Evolutionary conservation across 129 eudicot genomes (phyloP).

Genomic region (Flaveria bidentis): DNA sequence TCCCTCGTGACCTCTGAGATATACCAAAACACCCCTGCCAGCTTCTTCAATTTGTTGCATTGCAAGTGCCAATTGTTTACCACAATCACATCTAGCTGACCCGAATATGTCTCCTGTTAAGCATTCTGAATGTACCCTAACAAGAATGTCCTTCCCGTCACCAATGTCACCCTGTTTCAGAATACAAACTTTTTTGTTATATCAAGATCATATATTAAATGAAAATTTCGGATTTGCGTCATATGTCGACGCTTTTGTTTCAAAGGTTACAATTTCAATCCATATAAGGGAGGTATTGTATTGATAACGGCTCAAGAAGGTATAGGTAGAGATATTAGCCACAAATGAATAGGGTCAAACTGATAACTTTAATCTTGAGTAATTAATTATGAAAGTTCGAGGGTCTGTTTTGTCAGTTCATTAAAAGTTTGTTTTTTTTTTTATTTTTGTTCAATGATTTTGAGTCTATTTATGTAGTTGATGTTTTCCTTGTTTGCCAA

Average conservation of each 20-base stretch:
- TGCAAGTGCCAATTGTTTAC: constrained; percentile 77
- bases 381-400: too few relatives aligned
- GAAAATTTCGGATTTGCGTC: too few relatives aligned
- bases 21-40: constrained; percentile 82
- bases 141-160: constrained; percentile 75
- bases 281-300: background rate
- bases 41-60: constrained; percentile 90
- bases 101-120: constrained; percentile 95
- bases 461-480: too few relatives aligned
- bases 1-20: constrained; percentile 95
- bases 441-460: too few relatives aligned
- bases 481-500: too few relatives aligned
- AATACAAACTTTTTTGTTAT: background rate
- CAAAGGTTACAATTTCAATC: too few relatives aligned
- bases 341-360: background rate
- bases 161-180: constrained; percentile 76
- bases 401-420: too few relatives aligned
- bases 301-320: background rate
- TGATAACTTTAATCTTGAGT: too few relatives aligned
- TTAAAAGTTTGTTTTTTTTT: too few relatives aligned
- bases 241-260: too few relatives aligned
- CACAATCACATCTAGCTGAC: constrained; percentile 93
- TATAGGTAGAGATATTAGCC: background rate
- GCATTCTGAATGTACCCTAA: constrained; percentile 96
- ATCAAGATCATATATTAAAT: background rate